Percentiles rank a stretch among this genome's conserved stretches.
These are phyloP conservation scores for Colletotrichum musae DNA, from an alignment of 2,329 filamentous ascomycete species.

Conservation along the genomic window DNA sequence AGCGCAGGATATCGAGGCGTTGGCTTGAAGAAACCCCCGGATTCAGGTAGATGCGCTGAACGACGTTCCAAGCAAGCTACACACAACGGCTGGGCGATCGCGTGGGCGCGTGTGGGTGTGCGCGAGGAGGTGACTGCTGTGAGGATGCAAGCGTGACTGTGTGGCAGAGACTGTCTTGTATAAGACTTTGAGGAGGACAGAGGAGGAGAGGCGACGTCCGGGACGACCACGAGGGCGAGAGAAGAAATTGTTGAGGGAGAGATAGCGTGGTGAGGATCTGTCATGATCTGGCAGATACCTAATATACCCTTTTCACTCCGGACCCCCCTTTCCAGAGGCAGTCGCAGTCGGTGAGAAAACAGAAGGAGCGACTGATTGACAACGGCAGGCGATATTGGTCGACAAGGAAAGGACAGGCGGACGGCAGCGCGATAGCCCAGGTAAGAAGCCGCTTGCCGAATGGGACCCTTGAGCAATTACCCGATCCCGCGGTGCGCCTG, in stretches of 20 bases:
- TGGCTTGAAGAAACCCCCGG: not conserved
- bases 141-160: not conserved
- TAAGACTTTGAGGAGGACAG: conserved; percentile 2
- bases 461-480: conserved; percentile 33
- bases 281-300: conserved; percentile 39
- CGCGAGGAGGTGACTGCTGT: conserved; percentile 4
- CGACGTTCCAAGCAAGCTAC: not conserved
- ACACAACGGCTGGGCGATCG: not conserved
- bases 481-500: conserved; percentile 17
- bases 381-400: conserved; percentile 3
- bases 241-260: conserved; percentile 30
- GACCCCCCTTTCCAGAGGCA: conserved; percentile 16
- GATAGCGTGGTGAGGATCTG: conserved; percentile 7
- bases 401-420: conserved; percentile 28
- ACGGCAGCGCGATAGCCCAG: conserved; percentile 21
- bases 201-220: not conserved
- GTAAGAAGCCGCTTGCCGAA: conserved; percentile 30
- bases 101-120: conserved; percentile 10
- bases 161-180: conserved; percentile 21
- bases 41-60: conserved; percentile 13
- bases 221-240: conserved; percentile 6
- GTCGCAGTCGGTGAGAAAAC: conserved; percentile 33
- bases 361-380: not conserved
- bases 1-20: not conserved
- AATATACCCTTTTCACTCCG: conserved; percentile 33